Conservation (phyloP, 1,284 basidiomycete genomes). For the Pisolithus thermaeus region DNA sequence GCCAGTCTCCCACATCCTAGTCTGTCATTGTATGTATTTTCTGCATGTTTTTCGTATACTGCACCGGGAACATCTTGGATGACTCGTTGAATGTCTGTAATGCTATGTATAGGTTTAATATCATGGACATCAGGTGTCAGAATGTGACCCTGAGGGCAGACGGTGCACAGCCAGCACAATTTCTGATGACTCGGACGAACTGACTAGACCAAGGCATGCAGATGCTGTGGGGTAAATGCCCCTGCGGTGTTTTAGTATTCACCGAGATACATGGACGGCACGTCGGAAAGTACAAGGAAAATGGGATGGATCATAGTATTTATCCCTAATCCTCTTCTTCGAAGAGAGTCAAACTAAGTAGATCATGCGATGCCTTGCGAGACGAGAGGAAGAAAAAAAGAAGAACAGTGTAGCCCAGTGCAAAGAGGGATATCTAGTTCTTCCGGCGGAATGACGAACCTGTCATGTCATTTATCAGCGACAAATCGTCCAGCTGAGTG, state of each 20-base stretch:
- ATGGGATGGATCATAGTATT: slow-evolving; percentile 8
- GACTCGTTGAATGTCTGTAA: neutral
- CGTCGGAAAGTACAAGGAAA: slow-evolving; percentile 4
- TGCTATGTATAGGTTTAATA: too few relatives aligned
- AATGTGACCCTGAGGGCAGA: too few relatives aligned
- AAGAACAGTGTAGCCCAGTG: neutral
- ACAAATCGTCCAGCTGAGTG: slow-evolving; percentile 9
- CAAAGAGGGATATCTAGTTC: slow-evolving; percentile 46
- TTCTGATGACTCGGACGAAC: too few relatives aligned
- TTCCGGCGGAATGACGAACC: slow-evolving; percentile 86
- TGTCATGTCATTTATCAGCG: slow-evolving; percentile 27
- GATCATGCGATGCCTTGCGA: slow-evolving; percentile 5
- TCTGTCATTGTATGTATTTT: slow-evolving; percentile 1
- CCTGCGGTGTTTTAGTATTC: neutral
- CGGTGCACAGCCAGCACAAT: too few relatives aligned
- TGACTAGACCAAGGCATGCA: neutral
- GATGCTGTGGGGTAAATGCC: neutral
- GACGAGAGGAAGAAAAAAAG: slow-evolving; percentile 3
- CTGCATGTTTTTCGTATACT: neutral
- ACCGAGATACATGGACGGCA: slow-evolving; percentile 14
- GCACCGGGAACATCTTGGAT: neutral
- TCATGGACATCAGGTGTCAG: too few relatives aligned
- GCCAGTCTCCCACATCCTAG: slow-evolving; percentile 9
- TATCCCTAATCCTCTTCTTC: slow-evolving; percentile 8
- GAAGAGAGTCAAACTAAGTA: slow-evolving; percentile 7